Conservation (phyloP, 371 early-diverging fungal genomes). For the Dichotomocladium elegans region DNA sequence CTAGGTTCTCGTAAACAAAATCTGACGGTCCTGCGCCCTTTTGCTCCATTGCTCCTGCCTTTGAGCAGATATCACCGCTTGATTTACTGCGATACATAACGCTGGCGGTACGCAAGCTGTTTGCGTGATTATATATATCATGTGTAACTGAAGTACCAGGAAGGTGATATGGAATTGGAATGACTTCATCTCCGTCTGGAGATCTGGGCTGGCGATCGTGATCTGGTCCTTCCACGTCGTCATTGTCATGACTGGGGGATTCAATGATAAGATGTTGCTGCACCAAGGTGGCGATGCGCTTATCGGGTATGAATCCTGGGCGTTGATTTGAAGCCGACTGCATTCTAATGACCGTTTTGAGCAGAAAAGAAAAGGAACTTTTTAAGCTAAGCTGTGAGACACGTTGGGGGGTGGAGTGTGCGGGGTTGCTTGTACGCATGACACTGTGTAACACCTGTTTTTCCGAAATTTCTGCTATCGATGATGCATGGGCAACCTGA, state of each 20-base stretch:
- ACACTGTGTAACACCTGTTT: too few relatives aligned
- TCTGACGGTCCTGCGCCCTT: slow-evolving; percentile 15
- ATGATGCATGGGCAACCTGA: too few relatives aligned
- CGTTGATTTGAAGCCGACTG: slow-evolving; percentile 1
- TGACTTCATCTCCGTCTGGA: slow-evolving; percentile 4
- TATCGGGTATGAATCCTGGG: slow-evolving; percentile 25
- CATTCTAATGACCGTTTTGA: too few relatives aligned
- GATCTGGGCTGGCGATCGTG: background rate
- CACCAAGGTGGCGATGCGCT: slow-evolving; percentile 22
- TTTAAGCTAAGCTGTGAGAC: too few relatives aligned
- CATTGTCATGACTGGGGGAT: slow-evolving; percentile 4
- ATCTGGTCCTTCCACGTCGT: slow-evolving; percentile 10
- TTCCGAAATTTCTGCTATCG: too few relatives aligned
- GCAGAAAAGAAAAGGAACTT: too few relatives aligned
- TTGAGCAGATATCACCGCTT: slow-evolving; percentile 11
- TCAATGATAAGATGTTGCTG: slow-evolving; percentile 31
- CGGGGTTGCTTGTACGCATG: too few relatives aligned
- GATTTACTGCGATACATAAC: slow-evolving; percentile 23
- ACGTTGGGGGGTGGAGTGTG: too few relatives aligned
- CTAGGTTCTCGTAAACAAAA: slow-evolving; percentile 27
- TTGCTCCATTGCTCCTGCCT: slow-evolving; percentile 16
- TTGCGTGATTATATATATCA: slow-evolving; percentile 43
- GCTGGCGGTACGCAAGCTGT: slow-evolving; percentile 17
- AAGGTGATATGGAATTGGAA: slow-evolving; percentile 40
- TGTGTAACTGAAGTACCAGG: slow-evolving; percentile 45